Evolutionary conservation across 768 basidiomycete genomes (phyloP), one percentile per base, ranked within the genome.

Genomic region (Candolleomyces aberdarensis): DNA sequence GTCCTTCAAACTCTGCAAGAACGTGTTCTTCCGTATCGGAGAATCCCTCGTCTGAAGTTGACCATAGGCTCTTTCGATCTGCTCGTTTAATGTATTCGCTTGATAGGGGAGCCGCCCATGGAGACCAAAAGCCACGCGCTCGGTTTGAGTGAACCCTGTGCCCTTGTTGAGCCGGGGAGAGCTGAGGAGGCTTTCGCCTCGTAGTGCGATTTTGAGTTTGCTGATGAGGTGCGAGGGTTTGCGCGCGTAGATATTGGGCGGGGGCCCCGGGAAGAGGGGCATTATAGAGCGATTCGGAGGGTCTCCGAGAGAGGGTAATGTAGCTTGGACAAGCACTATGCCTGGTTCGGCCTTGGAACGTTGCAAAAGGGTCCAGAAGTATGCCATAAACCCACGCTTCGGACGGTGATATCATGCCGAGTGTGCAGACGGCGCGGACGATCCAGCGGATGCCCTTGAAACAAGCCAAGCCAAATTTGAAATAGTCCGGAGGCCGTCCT

Each of bases 101-200:
- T 78, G 77, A 60, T 65, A 77, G 7, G 84, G 83, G 1, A 85
- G 70, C 0, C 80, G 78, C 17, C 83, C 83, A 8, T 70, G 73
- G n/a, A 89, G 75, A 19, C 88, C 88, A 59, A 96, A 90, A 0
- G 77, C 80, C 52, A 83, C 79, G 44, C 94, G 81, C 72, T 96
- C 94, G 10, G 79, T 69, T 7, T 67, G 52, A 0, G 86, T 84
- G 74, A 94, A 95, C 1, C 83, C 91, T 8, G 87, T 91, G 15
- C 94, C 94, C 73, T 91, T 91, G 79, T 90, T 90, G 72, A 83
- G 87, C 13, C 84, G 80, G 0, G 91, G 87, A 48, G 78, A 83
- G 19, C 80, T 82, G 56, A 94, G 81, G 29, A 94, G 69, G 3
- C 78, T 76, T 3, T 85, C 79, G 9, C 91, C 90, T 36, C 81